Conservation (phyloP, 176 grass and related monocot species). For the Triticum monococcum region DNA sequence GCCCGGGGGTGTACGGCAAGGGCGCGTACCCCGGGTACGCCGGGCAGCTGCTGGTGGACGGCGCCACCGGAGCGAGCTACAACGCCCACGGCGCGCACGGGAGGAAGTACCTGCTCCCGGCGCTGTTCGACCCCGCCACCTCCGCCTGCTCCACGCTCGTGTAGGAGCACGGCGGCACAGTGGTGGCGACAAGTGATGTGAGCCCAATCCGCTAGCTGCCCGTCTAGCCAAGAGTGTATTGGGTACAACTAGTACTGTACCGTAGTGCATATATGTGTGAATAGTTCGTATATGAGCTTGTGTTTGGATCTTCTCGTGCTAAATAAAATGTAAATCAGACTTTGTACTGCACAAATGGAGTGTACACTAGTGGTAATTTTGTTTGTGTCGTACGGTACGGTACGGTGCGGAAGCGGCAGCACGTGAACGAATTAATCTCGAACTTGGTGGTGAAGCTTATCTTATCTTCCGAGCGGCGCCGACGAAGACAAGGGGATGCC, state of each 20-base stretch:
- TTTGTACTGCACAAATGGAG: not conserved
- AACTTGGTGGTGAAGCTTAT: slow-evolving; percentile 3
- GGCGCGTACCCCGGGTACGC: slow-evolving; percentile 67
- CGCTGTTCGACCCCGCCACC: slow-evolving; percentile 56
- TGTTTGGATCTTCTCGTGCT: not conserved
- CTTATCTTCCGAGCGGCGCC: not conserved
- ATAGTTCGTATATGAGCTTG: not conserved
- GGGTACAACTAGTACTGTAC: not conserved
- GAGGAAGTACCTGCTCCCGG: slow-evolving; percentile 58
- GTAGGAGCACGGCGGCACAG: not conserved
- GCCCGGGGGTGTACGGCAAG: slow-evolving; percentile 63
- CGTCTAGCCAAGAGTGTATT: not conserved
- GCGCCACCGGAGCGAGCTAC: slow-evolving; percentile 55
- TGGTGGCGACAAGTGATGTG: not conserved
- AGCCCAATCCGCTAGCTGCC: not conserved
- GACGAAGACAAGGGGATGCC: too few species aligned
- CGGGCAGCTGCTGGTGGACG: slow-evolving; percentile 49
- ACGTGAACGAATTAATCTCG: not conserved
- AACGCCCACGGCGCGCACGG: slow-evolving; percentile 54
- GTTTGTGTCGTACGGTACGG: not conserved
- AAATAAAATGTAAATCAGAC: not conserved
- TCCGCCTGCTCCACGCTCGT: slow-evolving; percentile 59
- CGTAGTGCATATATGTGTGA: not conserved
- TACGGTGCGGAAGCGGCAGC: not conserved
- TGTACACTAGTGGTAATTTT: not conserved